Evolutionary conservation across 1,284 basidiomycete genomes (phyloP), one percentile per base, ranked within the genome.

Genomic region (Spongispora temasekensis): DNA sequence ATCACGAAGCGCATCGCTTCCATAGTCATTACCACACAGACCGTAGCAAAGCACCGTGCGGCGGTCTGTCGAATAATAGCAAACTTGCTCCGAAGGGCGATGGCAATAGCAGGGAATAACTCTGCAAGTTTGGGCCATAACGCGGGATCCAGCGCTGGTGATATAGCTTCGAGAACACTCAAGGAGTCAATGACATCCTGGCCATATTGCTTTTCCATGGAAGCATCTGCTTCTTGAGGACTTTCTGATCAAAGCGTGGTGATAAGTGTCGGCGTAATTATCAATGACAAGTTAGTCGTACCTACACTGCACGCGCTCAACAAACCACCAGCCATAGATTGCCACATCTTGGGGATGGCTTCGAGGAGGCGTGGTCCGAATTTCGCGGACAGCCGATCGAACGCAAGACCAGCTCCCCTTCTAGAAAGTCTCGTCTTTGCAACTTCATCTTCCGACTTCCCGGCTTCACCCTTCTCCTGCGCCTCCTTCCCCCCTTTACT

Each of bases 111-210:
- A 0, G 93, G 91, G 65, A 98, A 90, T 19, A 95, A 81, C 57
- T 86, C 83, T 4, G 80, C 75, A 37, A 98, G 81, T 62, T 85
- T 88, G 3, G 82, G 78, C 78, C 91, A 88, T 2, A 98, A 81
- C 2, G 83, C 79, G 46, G 84, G 75, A 65, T 95, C 87, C 52
- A 99, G 82, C 23, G 90, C 85, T 1, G 92, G 90, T 5, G 90
- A 84, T 50, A 95, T 83, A 21, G 92, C 90, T 65, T 94, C 91
- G 13, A 99, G 80, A 35, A 97, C 91, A 56, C 96, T 96, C 56
- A 98, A 82, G 3, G 91, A 91, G 76, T 99, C 97, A 61, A 99
- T 89, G 30, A 98, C 84, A 68, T 95, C 91, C 76, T 99, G 97
- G 1, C 95, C 97, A 62, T 80, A 83, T 60, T 87, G 84, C 69